phyloP scores from a whole-genome alignment of 2,329 filamentous ascomycete genomes.

The Sporothrix brunneoviolacea region DNA sequence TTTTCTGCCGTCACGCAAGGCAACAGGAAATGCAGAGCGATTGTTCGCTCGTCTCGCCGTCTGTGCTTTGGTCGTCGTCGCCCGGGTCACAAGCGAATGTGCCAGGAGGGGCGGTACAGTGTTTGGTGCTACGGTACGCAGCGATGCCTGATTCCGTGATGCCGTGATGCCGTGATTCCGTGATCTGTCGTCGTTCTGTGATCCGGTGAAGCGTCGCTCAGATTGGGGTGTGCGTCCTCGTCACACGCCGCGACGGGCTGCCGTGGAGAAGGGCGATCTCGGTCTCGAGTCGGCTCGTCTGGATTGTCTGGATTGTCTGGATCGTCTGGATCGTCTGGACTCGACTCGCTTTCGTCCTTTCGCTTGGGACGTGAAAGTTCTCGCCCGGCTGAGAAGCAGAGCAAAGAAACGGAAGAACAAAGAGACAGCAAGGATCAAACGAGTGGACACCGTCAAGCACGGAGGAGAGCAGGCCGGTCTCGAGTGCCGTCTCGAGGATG shows the following conservation, averaged over 20 bases:
- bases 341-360: no score
- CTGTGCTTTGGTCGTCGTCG: neutral
- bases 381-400: no score
- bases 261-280: no score
- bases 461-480: no score
- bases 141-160: slow-evolving; percentile 4
- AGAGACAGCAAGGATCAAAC: neutral
- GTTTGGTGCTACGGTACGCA: neutral
- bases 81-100: neutral
- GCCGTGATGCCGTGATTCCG: neutral
- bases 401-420: neutral
- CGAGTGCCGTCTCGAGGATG: no score
- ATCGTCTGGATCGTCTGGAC: no score
- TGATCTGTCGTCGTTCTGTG: neutral
- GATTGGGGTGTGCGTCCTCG: neutral
- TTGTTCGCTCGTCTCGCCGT: neutral
- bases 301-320: no score
- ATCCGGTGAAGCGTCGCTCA: neutral
- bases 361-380: no score
- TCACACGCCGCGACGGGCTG: no score
- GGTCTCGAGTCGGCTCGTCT: no score
- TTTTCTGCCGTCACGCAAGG: neutral
- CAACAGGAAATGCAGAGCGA: neutral
- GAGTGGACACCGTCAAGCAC: slow-evolving; percentile 13
- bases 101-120: neutral